Conservation (phyloP, 202 grass and related monocot species). For the Carex arenaria region DNA sequence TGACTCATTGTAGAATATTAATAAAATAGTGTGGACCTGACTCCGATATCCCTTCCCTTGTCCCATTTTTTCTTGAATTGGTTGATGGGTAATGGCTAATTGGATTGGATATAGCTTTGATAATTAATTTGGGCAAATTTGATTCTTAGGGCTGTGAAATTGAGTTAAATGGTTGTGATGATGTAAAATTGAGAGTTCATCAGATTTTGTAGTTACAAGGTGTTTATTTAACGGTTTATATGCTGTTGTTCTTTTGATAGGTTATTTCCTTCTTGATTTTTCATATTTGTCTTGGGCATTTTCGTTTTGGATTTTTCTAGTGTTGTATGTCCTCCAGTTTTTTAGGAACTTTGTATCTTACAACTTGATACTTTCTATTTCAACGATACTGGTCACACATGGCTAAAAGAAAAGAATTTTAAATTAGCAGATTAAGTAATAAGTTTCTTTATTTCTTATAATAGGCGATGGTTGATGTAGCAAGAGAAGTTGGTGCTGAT, state of each 20-base stretch:
- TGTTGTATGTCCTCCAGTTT: neutral
- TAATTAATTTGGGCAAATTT: neutral
- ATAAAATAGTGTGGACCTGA: neutral
- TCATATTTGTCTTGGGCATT: neutral
- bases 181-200: neutral
- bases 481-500: slow-evolving; percentile 93
- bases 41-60: neutral
- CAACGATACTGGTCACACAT: neutral
- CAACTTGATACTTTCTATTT: neutral
- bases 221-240: neutral
- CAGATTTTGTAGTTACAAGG: neutral
- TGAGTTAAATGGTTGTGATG: neutral
- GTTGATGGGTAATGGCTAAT: neutral
- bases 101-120: neutral
- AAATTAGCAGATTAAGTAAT: neutral
- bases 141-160: neutral
- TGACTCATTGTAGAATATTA: neutral
- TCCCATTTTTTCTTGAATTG: neutral
- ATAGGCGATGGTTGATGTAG: slow-evolving; percentile 98
- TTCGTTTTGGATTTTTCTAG: neutral
- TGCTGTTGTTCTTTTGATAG: neutral
- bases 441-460: slow-evolving; percentile 19
- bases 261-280: neutral
- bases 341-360: neutral
- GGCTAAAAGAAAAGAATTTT: neutral